phyloP scores from a whole-genome alignment of 306 rosid species.

The Quercus parvula region DNA sequence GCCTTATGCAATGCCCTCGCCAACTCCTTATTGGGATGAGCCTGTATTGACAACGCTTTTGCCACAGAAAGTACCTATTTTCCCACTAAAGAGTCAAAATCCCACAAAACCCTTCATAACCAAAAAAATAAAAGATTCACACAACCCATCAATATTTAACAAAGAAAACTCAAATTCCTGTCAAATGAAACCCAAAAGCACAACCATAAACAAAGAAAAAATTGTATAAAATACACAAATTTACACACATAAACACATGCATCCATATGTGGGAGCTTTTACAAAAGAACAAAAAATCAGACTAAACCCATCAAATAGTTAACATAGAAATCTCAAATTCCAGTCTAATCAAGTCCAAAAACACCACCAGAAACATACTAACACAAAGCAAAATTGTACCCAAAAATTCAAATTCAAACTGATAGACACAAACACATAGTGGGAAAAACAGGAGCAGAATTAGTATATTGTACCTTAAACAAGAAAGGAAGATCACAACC shows the following conservation, averaged over 20 bases:
- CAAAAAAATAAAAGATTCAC: constrained; percentile 5
- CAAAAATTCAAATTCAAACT: neutral
- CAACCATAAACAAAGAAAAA: too few relatives aligned
- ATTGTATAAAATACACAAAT: too few relatives aligned
- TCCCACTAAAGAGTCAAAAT: neutral
- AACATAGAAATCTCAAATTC: neutral
- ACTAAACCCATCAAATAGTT: neutral
- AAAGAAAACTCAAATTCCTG: too few relatives aligned
- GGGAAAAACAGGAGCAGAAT: neutral
- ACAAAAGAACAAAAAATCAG: neutral
- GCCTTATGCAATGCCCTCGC: constrained; percentile 75
- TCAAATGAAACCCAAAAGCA: too few relatives aligned
- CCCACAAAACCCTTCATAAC: neutral
- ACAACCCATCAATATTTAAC: neutral
- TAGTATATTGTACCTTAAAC: constrained; percentile 56
- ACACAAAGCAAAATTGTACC: neutral
- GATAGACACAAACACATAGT: neutral
- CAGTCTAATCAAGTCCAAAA: neutral
- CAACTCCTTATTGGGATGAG: constrained; percentile 91
- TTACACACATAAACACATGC: too few relatives aligned
- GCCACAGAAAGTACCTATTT: constrained; percentile 85
- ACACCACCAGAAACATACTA: neutral
- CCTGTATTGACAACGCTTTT: constrained; percentile 92
- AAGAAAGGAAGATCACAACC: constrained; percentile 84
- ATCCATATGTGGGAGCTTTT: neutral